Conservation (phyloP, 2,329 filamentous ascomycete genomes). For the Paraphaeosphaeria minitans region DNA sequence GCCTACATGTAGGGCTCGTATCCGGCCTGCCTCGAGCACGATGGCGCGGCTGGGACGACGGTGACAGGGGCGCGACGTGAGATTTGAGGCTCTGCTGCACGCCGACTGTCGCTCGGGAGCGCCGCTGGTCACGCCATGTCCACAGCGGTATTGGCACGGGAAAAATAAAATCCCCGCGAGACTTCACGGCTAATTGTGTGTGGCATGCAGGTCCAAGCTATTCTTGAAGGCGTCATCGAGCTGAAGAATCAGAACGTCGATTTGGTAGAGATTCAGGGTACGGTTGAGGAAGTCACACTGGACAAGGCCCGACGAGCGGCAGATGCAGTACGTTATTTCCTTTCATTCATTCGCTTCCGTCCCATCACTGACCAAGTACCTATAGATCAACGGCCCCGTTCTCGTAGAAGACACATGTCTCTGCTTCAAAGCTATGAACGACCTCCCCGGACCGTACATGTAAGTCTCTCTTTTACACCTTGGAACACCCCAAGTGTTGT, state of each 20-base stretch:
- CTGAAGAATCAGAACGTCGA: conserved; percentile 78
- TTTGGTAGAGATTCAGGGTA: conserved; percentile 87
- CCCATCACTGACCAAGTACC: conserved; percentile 8
- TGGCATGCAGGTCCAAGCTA: conserved; percentile 68
- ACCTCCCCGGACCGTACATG: conserved; percentile 97
- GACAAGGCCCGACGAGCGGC: conserved; percentile 88
- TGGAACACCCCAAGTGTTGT: background rate
- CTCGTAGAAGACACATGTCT: conserved; percentile 95
- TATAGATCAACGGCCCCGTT: conserved; percentile 80
- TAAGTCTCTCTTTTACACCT: conserved; percentile 52
- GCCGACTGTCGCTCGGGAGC: conserved; percentile 1
- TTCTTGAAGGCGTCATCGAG: conserved; percentile 73
- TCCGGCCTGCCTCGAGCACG: conserved; percentile 7
- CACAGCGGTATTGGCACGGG: background rate
- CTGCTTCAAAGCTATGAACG: conserved; percentile 87
- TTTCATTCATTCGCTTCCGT: background rate
- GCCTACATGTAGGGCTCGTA: background rate
- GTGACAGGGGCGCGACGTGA: background rate
- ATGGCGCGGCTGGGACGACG: conserved; percentile 4
- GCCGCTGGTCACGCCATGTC: conserved; percentile 7
- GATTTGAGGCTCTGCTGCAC: conserved; percentile 11
- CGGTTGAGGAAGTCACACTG: conserved; percentile 84
- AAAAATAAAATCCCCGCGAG: background rate
- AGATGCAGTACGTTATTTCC: conserved; percentile 63
- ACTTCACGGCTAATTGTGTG: background rate